Conservation (phyloP, 805 yeast species). For the Starmerella vaccinii region DNA sequence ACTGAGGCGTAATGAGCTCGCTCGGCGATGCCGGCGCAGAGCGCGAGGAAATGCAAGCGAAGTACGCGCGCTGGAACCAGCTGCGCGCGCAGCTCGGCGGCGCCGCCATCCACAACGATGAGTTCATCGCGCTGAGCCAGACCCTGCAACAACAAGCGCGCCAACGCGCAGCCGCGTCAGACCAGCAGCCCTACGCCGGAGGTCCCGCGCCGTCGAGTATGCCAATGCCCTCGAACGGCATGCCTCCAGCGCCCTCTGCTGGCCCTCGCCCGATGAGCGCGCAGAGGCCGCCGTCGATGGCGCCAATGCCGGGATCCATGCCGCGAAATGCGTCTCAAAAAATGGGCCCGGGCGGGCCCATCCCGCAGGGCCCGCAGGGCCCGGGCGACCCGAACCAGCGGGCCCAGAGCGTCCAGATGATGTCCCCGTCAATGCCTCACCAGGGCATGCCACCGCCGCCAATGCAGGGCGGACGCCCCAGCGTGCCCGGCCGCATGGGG, state of each 20-base stretch:
- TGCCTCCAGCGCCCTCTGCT: background rate
- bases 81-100: conserved; percentile 25
- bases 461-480: background rate
- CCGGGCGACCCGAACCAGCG: background rate
- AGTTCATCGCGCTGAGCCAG: conserved; percentile 26
- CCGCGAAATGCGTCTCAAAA: background rate
- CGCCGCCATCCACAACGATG: conserved; percentile 25
- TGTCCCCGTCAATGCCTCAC: background rate
- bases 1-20: conserved; percentile 17
- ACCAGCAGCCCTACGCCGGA: background rate
- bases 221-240: background rate
- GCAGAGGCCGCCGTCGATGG: background rate
- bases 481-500: background rate
- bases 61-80: conserved; percentile 27
- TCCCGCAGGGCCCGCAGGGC: background rate
- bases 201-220: background rate
- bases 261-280: background rate
- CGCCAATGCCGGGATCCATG: background rate
- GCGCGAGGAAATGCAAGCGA: conserved; percentile 26
- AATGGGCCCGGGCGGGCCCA: background rate
- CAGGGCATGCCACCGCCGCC: conserved; percentile 8
- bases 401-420: background rate
- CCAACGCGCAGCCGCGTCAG: conserved; percentile 11
- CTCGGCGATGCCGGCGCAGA: conserved; percentile 13
- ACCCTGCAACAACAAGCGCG: conserved; percentile 21